Conservation (phyloP, 169 alveolate genomes). For the Plasmodium gonderi region DNA sequence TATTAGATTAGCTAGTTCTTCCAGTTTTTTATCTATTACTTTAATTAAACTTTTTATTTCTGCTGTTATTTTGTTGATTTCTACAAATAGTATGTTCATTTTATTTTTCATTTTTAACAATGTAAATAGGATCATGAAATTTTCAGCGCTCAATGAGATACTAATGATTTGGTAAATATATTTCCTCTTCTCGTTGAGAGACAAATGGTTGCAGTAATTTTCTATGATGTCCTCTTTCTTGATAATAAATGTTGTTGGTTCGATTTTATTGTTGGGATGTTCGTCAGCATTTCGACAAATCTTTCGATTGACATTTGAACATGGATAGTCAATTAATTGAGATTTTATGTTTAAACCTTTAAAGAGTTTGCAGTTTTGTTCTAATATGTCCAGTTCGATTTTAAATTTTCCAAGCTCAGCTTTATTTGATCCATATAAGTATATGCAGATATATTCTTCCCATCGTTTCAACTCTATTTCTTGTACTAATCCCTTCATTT, state of each 20-base stretch:
- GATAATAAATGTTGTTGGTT: background rate
- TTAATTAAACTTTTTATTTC: conserved; percentile 16
- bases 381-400: conserved; percentile 10
- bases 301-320: background rate
- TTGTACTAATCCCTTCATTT: background rate
- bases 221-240: conserved; percentile 30
- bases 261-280: background rate
- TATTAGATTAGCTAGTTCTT: background rate
- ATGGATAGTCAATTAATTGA: background rate
- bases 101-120: conserved; percentile 34
- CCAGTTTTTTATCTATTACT: conserved; percentile 10
- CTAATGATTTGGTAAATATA: background rate
- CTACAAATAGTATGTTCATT: conserved; percentile 4
- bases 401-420: background rate
- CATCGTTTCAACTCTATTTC: conserved; percentile 14
- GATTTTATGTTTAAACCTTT: background rate
- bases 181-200: background rate
- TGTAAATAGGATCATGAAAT: conserved; percentile 41
- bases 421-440: conserved; percentile 20
- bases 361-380: conserved; percentile 29
- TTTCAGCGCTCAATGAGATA: conserved; percentile 1
- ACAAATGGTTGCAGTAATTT: background rate
- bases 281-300: background rate
- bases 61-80: conserved; percentile 23
- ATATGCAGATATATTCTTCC: background rate